Percentiles rank a stretch among this genome's conserved stretches.
These are phyloP conservation scores for Sugiyamaella americana DNA, from an alignment of 805 yeast genomes.

Conservation along the genomic window DNA sequence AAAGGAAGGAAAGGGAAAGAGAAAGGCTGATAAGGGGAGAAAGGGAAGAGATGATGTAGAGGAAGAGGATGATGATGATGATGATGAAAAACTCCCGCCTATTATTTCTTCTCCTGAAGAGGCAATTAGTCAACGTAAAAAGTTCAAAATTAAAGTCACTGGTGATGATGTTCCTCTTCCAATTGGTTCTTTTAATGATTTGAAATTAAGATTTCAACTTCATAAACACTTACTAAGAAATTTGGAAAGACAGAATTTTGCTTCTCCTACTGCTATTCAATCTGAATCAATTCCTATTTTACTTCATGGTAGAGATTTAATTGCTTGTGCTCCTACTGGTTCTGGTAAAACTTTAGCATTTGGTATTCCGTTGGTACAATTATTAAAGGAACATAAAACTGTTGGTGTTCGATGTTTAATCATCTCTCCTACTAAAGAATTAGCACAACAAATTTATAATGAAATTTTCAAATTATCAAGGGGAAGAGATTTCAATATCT, in stretches of 20 bases:
- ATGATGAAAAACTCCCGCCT: constrained; percentile 34
- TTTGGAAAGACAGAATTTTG: constrained; percentile 61
- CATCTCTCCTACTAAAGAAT: constrained; percentile 90
- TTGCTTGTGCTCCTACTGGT: constrained; percentile 98
- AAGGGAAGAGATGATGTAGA: not conserved
- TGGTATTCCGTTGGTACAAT: constrained; percentile 72
- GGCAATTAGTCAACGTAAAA: constrained; percentile 54
- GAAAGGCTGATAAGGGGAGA: constrained; percentile 29
- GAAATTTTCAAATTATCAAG: constrained; percentile 53
- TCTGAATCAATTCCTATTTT: constrained; percentile 80
- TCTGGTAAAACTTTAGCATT: constrained; percentile 96
- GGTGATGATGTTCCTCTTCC: constrained; percentile 91
- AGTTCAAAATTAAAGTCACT: constrained; percentile 59
- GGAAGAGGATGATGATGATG: constrained; percentile 23
- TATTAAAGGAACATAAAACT: constrained; percentile 32
- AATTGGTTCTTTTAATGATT: constrained; percentile 80
- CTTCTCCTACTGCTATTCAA: constrained; percentile 90
- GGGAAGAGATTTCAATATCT: constrained; percentile 53
- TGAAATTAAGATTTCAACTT: constrained; percentile 60
- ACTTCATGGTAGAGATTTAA: constrained; percentile 62
- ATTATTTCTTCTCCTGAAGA: constrained; percentile 50
- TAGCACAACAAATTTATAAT: constrained; percentile 77
- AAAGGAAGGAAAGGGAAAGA: constrained; percentile 16
- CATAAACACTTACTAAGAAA: constrained; percentile 55
- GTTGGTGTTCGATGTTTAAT: constrained; percentile 65